phyloP scores from a whole-genome alignment of 495 filamentous ascomycete genomes.

The Geopyxis carbonaria region DNA sequence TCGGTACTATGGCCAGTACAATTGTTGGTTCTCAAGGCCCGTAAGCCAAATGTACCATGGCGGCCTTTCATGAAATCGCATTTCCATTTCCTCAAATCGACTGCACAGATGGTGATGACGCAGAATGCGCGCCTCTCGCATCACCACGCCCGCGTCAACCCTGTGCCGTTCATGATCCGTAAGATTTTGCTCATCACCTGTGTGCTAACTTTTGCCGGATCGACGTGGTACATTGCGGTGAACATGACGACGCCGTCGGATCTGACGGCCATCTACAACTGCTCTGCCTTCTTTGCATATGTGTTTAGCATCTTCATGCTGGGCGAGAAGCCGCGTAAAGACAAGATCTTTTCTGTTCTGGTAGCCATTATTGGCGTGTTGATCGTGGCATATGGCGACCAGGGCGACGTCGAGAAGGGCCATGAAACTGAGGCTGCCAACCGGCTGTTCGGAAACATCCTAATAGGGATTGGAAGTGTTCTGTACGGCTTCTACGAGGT shows the following conservation, averaged over 20 bases:
- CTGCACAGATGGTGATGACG: constrained; percentile 58
- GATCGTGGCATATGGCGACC: constrained; percentile 79
- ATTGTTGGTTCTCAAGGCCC: constrained; percentile 58
- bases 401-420: constrained; percentile 27
- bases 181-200: constrained; percentile 67
- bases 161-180: constrained; percentile 54
- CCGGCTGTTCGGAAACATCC: constrained; percentile 63
- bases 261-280: constrained; percentile 96
- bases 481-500: constrained; percentile 96
- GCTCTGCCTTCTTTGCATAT: constrained; percentile 96
- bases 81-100: constrained; percentile 51
- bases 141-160: constrained; percentile 35
- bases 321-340: constrained; percentile 58
- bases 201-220: constrained; percentile 76
- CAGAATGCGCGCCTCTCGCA: constrained; percentile 43
- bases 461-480: constrained; percentile 85
- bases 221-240: constrained; percentile 92
- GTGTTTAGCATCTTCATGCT: constrained; percentile 82
- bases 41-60: constrained; percentile 51
- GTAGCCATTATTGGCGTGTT: constrained; percentile 80
- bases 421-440: constrained; percentile 28
- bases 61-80: constrained; percentile 75
- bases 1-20: constrained; percentile 69
- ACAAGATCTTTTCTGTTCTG: constrained; percentile 66
- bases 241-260: constrained; percentile 81